Conservation (phyloP, 345 rosid species). For the Syzygium aromaticum region DNA sequence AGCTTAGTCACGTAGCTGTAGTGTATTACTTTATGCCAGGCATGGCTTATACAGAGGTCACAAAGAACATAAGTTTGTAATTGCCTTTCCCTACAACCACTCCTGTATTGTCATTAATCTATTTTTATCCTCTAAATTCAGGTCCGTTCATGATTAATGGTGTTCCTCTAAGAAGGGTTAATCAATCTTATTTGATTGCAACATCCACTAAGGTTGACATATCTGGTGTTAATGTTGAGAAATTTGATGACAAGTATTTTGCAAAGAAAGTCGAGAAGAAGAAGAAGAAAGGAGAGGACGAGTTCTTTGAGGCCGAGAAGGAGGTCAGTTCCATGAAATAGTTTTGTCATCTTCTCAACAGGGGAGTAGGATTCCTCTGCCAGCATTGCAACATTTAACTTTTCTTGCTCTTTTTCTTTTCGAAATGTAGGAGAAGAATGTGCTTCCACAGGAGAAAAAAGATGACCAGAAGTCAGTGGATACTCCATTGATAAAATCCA, state of each 20-base stretch:
- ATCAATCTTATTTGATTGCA: slow-evolving; percentile 52
- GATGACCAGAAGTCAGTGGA: slow-evolving; percentile 81
- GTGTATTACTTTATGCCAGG: neutral
- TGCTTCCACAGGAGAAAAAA: slow-evolving; percentile 63
- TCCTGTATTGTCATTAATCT: neutral
- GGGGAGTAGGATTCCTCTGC: neutral
- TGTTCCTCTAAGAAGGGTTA: slow-evolving; percentile 65
- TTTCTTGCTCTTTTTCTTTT: neutral
- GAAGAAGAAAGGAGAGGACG: slow-evolving; percentile 63
- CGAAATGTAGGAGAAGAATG: slow-evolving; percentile 45
- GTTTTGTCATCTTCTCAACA: neutral
- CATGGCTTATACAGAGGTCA: neutral
- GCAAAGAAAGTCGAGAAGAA: slow-evolving; percentile 65
- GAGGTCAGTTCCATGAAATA: slow-evolving; percentile 29
- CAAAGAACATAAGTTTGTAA: neutral
- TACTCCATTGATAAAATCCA: slow-evolving; percentile 41
- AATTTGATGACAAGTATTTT: slow-evolving; percentile 65
- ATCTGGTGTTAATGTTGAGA: slow-evolving; percentile 54
- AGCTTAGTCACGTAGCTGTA: neutral
- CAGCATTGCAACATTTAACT: neutral
- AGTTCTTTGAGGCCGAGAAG: slow-evolving; percentile 72
- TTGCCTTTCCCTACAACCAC: neutral
- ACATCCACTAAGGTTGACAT: slow-evolving; percentile 68
- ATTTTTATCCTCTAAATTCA: slow-evolving; percentile 6
- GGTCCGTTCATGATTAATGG: slow-evolving; percentile 77